phyloP scores from a whole-genome alignment of 768 basidiomycete genomes.

The Phlegmacium glaucopus region DNA sequence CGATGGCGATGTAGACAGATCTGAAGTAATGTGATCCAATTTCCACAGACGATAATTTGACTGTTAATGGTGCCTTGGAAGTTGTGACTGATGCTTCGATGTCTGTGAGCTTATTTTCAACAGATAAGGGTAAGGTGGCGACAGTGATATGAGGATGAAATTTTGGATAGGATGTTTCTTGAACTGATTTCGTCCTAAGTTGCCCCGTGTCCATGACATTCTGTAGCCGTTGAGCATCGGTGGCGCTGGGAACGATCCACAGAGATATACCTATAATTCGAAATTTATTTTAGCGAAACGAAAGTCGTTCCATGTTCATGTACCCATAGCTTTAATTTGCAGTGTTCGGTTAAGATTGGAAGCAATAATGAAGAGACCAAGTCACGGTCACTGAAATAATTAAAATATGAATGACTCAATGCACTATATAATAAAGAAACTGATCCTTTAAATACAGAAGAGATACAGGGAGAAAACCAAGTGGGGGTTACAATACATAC shows the following conservation, averaged over 20 bases:
- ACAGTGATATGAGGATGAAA: conserved; percentile 76
- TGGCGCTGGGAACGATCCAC: conserved; percentile 65
- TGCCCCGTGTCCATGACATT: conserved; percentile 42
- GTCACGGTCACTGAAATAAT: no score
- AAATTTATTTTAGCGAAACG: not conserved
- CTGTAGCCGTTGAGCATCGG: conserved; percentile 40
- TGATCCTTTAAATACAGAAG: no score
- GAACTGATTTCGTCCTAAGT: conserved; percentile 11
- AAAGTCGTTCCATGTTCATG: not conserved
- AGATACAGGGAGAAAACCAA: not conserved
- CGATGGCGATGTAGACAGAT: conserved; percentile 60
- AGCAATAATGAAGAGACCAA: no score
- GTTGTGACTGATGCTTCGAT: conserved; percentile 17
- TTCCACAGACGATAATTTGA: conserved; percentile 51
- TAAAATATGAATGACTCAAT: no score
- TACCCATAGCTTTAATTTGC: no score
- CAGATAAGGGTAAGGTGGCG: conserved; percentile 34
- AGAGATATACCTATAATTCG: conserved; percentile 48
- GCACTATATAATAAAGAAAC: no score
- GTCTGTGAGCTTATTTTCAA: conserved; percentile 21
- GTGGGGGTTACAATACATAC: not conserved
- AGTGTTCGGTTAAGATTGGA: no score
- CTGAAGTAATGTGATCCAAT: conserved; percentile 66
- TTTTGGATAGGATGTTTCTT: conserved; percentile 47
- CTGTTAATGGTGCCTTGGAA: conserved; percentile 28